Percentiles rank a stretch among this genome's conserved stretches.
Conservation (phyloP, 2,329 filamentous ascomycete genomes). For the Capronia epimyces region DNA sequence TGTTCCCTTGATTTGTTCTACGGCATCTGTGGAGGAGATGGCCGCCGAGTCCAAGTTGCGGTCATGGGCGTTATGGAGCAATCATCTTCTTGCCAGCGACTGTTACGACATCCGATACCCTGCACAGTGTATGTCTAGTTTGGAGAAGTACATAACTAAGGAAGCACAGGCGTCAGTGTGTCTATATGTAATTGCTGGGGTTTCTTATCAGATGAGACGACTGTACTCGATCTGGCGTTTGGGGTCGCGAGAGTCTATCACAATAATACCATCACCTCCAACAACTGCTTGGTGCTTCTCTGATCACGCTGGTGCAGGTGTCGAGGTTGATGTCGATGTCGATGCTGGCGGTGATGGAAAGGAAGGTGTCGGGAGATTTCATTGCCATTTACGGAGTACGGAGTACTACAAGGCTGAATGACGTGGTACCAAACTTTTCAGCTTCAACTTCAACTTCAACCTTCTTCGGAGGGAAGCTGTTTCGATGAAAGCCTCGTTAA, state of each 20-base stretch:
- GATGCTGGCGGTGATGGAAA: too few species aligned
- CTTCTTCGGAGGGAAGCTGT: too few species aligned
- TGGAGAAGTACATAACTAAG: constrained; percentile 12
- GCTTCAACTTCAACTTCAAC: too few species aligned
- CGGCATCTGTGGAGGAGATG: neutral
- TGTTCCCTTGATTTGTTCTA: constrained; percentile 10
- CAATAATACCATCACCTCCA: neutral
- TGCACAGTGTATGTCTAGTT: constrained; percentile 9
- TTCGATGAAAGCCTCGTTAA: too few species aligned
- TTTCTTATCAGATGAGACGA: neutral
- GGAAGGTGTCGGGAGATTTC: too few species aligned
- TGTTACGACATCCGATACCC: constrained; percentile 7
- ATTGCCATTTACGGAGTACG: too few species aligned
- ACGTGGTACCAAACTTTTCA: too few species aligned
- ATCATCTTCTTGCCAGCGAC: constrained; percentile 4
- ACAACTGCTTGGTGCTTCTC: neutral
- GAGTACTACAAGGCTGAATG: too few species aligned
- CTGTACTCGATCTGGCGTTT: neutral
- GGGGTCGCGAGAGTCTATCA: too few species aligned
- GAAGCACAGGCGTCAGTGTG: neutral
- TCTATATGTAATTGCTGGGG: neutral
- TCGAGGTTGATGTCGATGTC: too few species aligned
- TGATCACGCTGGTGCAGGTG: neutral
- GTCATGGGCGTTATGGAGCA: neutral
- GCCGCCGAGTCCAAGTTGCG: neutral